phyloP scores from a whole-genome alignment of 2,329 filamentous ascomycete genomes.

The Onygena corvina region DNA sequence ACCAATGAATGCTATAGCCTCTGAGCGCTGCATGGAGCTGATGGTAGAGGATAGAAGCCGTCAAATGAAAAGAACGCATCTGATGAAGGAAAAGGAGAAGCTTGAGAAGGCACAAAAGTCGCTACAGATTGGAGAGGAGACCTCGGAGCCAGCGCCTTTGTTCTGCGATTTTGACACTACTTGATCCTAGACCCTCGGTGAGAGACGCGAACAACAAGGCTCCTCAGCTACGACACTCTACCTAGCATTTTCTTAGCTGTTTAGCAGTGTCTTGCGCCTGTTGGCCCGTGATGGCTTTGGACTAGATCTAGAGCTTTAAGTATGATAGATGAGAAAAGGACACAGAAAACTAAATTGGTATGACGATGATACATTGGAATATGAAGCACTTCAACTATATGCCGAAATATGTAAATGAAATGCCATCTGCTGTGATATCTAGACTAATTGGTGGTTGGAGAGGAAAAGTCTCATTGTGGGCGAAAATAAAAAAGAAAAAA shows the following conservation, averaged over 20 bases:
- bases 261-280: too few relatives aligned
- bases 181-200: too few relatives aligned
- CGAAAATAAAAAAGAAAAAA: slow-evolving; percentile 1
- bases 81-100: slow-evolving; percentile 26
- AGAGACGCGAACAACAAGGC: background rate
- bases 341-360: too few relatives aligned
- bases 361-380: too few relatives aligned
- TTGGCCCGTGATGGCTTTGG: too few relatives aligned
- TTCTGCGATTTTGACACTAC: background rate
- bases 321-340: too few relatives aligned
- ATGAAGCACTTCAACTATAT: too few relatives aligned
- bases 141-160: background rate
- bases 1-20: slow-evolving; percentile 17
- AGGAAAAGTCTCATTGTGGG: slow-evolving; percentile 2
- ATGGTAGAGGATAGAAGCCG: slow-evolving; percentile 30
- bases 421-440: too few relatives aligned
- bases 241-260: background rate
- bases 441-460: background rate
- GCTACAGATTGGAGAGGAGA: slow-evolving; percentile 7
- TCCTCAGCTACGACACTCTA: background rate
- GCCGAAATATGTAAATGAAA: background rate
- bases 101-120: slow-evolving; percentile 25
- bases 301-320: too few relatives aligned
- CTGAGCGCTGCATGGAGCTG: slow-evolving; percentile 25
- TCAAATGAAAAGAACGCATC: slow-evolving; percentile 22